Evolutionary conservation across 176 grass and related monocot species (phyloP).

Genomic region (Triticum monococcum): DNA sequence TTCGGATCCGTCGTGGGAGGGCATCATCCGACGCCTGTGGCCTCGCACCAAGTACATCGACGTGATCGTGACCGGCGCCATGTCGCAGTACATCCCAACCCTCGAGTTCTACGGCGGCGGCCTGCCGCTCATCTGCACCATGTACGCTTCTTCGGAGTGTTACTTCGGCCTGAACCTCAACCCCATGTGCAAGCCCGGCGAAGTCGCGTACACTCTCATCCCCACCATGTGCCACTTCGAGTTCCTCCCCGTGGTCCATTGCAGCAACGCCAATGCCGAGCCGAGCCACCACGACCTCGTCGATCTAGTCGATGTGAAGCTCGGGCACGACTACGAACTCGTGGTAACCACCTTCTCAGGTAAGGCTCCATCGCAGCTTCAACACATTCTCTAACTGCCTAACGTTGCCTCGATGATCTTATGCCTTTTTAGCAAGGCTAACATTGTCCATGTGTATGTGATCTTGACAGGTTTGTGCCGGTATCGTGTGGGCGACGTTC

Average conservation of each 20-base stretch:
- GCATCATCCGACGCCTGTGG: slow-evolving; percentile 83
- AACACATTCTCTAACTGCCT: not conserved
- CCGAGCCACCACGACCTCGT: slow-evolving; percentile 66
- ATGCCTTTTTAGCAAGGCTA: not conserved
- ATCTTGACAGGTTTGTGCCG: slow-evolving; percentile 72
- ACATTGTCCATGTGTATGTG: not conserved
- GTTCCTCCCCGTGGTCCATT: slow-evolving; percentile 66
- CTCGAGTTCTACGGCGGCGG: slow-evolving; percentile 81
- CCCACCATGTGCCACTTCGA: slow-evolving; percentile 98
- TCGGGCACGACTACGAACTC: slow-evolving; percentile 87
- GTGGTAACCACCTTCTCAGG: slow-evolving; percentile 94
- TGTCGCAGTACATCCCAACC: slow-evolving; percentile 97
- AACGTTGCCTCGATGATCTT: not conserved
- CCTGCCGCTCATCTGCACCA: slow-evolving; percentile 89
- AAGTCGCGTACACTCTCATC: slow-evolving; percentile 93
- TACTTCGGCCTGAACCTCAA: slow-evolving; percentile 95
- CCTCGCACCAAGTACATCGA: slow-evolving; percentile 93
- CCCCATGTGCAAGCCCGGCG: slow-evolving; percentile 84
- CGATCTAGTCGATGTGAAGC: slow-evolving; percentile 79
- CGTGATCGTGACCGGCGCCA: slow-evolving; percentile 93
- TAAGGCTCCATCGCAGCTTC: slow-evolving; percentile 1
- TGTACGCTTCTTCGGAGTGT: slow-evolving; percentile 95
- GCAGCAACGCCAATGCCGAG: slow-evolving; percentile 37
- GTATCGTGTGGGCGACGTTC: slow-evolving; percentile 94
- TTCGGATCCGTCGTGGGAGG: slow-evolving; percentile 62